These are phyloP conservation scores for Corylus americana DNA, from an alignment of 306 rosid species.

Conservation along the genomic window DNA sequence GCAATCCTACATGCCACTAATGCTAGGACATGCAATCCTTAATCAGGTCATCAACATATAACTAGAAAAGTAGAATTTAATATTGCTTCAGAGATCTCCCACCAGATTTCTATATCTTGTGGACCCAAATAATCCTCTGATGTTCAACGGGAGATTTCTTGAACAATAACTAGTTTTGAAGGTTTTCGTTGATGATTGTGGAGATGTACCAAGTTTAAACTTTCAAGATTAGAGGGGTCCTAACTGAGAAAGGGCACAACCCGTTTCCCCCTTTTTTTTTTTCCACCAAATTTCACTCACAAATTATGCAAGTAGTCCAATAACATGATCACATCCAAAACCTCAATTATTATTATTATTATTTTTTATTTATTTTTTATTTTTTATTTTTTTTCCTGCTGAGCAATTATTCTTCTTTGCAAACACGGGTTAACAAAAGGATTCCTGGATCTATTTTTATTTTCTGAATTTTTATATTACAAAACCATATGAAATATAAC, in stretches of 20 bases:
- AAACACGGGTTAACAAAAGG: neutral
- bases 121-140: neutral
- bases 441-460: neutral
- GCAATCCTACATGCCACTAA: neutral
- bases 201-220: neutral
- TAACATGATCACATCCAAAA: neutral
- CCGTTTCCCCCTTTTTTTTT: neutral
- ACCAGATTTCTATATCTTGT: neutral
- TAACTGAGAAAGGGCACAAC: neutral
- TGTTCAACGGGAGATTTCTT: neutral
- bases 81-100: neutral
- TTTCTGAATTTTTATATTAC: neutral
- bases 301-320: neutral
- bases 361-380: too few species aligned
- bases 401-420: neutral
- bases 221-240: neutral
- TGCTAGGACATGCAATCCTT: neutral
- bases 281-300: neutral
- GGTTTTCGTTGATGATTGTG: neutral
- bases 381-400: neutral
- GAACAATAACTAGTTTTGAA: neutral
- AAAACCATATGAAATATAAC: neutral
- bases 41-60: neutral
- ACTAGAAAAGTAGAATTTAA: neutral
- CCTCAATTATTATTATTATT: neutral